Evolutionary conservation across 2,329 filamentous ascomycete genomes (phyloP).

Genomic region (Aureobasidium namibiae): DNA sequence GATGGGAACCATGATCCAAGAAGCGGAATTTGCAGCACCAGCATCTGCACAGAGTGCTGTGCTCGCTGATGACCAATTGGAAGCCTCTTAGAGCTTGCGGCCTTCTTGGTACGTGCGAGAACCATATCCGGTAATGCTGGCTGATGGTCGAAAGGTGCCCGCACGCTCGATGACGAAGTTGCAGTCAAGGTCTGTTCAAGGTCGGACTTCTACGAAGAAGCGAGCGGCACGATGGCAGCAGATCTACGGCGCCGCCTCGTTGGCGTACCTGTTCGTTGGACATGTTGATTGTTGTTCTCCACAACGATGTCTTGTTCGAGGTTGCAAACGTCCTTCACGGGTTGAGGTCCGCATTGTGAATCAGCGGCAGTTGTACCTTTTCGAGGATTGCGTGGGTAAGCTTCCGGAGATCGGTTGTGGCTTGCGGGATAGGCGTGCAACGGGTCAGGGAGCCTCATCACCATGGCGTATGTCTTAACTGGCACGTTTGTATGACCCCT

Average conservation of each 20-base stretch:
- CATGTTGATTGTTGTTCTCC: not conserved
- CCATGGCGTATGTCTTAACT: not conserved
- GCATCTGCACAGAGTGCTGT: not conserved
- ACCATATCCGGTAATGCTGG: not conserved
- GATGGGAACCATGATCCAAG: not conserved
- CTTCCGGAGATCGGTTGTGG: not conserved
- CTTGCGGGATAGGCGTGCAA: not conserved
- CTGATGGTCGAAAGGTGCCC: not conserved
- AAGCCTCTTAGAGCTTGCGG: not conserved
- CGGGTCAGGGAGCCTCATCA: not conserved
- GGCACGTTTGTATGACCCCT: not conserved
- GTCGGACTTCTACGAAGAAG: not conserved
- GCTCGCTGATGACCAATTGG: not conserved
- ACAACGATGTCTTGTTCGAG: not conserved
- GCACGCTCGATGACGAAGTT: not conserved
- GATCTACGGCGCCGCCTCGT: not conserved
- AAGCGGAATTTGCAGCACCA: not conserved
- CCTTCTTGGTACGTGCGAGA: not conserved
- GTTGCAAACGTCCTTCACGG: not conserved
- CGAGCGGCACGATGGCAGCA: not conserved
- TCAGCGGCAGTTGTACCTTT: conserved; percentile 1
- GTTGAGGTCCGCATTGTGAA: not conserved
- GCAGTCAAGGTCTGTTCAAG: no score
- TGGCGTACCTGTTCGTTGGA: not conserved
- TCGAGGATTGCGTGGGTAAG: not conserved